phyloP scores from a whole-genome alignment of 257 asterid genomes.

The Solanum chaucha region DNA sequence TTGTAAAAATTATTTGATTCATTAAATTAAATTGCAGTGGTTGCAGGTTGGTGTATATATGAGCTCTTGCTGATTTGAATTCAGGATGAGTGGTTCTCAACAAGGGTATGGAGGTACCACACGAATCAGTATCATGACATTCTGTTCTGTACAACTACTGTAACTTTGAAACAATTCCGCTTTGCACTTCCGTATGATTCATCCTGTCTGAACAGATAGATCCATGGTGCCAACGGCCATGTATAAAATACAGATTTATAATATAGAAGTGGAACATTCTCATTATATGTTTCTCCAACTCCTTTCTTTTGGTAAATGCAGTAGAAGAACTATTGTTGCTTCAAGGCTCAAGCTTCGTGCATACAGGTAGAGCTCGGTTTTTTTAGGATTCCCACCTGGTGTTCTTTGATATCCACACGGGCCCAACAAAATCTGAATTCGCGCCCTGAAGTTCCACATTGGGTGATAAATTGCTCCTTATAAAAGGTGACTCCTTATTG shows the following conservation, averaged over 20 bases:
- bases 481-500: not conserved
- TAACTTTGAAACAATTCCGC: not conserved
- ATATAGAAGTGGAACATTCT: not conserved
- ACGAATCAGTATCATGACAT: not conserved
- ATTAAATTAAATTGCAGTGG: not conserved
- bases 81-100: not conserved
- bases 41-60: not conserved
- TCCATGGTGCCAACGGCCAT: not conserved
- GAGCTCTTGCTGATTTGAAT: not conserved
- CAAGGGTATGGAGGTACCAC: not conserved
- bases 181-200: not conserved
- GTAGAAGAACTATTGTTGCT: not conserved
- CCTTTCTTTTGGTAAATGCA: not conserved
- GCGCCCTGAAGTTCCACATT: not conserved
- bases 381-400: not conserved
- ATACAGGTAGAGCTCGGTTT: not conserved
- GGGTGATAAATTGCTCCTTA: not conserved
- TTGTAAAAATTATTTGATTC: not conserved
- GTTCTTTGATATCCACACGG: not conserved
- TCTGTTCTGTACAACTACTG: not conserved
- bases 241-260: not conserved
- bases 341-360: not conserved
- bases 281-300: not conserved
- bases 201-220: not conserved
- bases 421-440: not conserved